Evolutionary conservation across 2,329 filamentous ascomycete genomes (phyloP).

Genomic region (Colletotrichum tropicicola): DNA sequence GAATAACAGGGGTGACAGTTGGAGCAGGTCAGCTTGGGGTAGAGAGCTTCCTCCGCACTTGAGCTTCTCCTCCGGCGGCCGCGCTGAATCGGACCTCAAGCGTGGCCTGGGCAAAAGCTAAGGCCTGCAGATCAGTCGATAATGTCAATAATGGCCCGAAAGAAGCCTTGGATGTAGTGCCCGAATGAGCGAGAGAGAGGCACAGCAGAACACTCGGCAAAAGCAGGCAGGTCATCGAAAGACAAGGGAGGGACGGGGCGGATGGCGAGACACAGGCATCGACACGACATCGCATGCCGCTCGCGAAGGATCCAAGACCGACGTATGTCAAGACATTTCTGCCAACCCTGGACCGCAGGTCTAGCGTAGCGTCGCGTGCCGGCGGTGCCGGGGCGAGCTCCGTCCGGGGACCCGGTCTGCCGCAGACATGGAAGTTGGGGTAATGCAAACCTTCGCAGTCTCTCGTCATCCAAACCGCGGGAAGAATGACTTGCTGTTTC

Average conservation of each 20-base stretch:
- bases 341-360: neutral
- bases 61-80: too few relatives aligned
- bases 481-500: neutral
- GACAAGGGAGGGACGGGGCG: too few relatives aligned
- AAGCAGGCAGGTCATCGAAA: too few relatives aligned
- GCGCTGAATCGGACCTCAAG: neutral
- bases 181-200: neutral
- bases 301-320: constrained; percentile 7
- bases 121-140: neutral
- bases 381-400: neutral
- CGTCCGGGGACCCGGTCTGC: too few relatives aligned
- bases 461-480: neutral
- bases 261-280: neutral
- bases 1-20: neutral
- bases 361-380: neutral
- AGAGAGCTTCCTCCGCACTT: neutral
- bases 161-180: neutral
- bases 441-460: neutral
- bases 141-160: neutral
- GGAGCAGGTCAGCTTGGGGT: neutral
- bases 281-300: neutral
- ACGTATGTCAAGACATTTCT: constrained; percentile 29
- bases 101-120: neutral
- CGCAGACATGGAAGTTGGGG: too few relatives aligned
- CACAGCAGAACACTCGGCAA: neutral